Evolutionary conservation across 805 yeast species (phyloP).

Genomic region (Kazachstania taianensis): DNA sequence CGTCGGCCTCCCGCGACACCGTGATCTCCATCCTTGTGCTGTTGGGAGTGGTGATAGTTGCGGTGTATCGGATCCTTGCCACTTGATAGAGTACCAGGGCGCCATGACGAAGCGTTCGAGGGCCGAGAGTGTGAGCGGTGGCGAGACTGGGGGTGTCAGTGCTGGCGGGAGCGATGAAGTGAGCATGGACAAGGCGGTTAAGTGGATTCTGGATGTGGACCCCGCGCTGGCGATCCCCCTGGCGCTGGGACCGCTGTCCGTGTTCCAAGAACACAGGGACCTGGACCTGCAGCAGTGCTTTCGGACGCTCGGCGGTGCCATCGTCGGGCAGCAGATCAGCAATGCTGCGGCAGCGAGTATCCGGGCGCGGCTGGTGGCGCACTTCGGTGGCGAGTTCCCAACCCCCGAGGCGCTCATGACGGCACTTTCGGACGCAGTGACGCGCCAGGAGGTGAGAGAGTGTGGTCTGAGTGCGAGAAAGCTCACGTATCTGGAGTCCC

Average conservation of each 20-base stretch:
- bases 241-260: constrained; percentile 9
- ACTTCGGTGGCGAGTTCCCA: constrained; percentile 38
- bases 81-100: too few species aligned
- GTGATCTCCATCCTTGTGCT: constrained; percentile 33
- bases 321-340: constrained; percentile 66
- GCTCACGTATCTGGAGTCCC: constrained; percentile 47
- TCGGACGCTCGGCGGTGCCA: constrained; percentile 35
- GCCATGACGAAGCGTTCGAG: too few species aligned
- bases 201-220: constrained; percentile 1
- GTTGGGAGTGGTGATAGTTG: not conserved
- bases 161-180: not conserved
- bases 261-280: constrained; percentile 3
- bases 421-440: constrained; percentile 14
- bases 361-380: constrained; percentile 34
- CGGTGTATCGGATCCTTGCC: not conserved
- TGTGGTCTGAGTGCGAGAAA: constrained; percentile 67
- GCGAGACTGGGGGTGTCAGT: too few species aligned
- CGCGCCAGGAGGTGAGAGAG: constrained; percentile 41
- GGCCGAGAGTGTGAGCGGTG: too few species aligned
- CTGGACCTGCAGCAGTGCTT: constrained; percentile 36
- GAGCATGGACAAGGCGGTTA: not conserved
- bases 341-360: constrained; percentile 75
- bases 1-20: constrained; percentile 40
- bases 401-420: constrained; percentile 39
- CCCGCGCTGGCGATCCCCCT: constrained; percentile 23